Percentiles rank a stretch among this genome's conserved stretches.
These are phyloP conservation scores for Puccinellia tenuiflora DNA, from an alignment of 176 grass and related monocot species.

Conservation along the genomic window DNA sequence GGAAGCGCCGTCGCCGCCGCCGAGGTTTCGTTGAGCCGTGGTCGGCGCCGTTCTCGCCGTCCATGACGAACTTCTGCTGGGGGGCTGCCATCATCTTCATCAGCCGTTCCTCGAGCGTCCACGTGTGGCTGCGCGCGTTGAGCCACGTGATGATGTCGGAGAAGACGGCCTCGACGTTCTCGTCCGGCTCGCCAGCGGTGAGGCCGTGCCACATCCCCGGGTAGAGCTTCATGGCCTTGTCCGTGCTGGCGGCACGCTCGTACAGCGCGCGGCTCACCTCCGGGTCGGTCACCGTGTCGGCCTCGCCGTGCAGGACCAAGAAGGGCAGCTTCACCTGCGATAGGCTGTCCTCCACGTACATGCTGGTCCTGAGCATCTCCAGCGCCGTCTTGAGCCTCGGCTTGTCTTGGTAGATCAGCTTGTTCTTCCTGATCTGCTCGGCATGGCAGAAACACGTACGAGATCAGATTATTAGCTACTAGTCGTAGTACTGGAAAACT, in stretches of 20 bases:
- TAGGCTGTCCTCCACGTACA: constrained; percentile 69
- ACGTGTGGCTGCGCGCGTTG: constrained; percentile 35
- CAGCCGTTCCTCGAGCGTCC: constrained; percentile 24
- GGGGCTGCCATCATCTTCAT: constrained; percentile 15
- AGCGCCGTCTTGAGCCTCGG: constrained; percentile 78
- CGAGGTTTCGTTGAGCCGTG: not conserved
- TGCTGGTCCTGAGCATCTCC: constrained; percentile 85
- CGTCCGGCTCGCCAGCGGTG: constrained; percentile 70
- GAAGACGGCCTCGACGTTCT: constrained; percentile 63
- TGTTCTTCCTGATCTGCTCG: constrained; percentile 75
- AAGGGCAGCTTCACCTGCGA: constrained; percentile 78
- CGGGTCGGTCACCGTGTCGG: constrained; percentile 85
- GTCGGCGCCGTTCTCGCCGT: not conserved
- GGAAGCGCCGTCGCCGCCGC: not conserved
- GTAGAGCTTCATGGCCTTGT: constrained; percentile 94
- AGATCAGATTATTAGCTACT: not conserved
- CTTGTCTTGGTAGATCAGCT: constrained; percentile 89
- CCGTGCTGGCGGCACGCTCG: constrained; percentile 54
- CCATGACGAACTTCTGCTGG: not conserved
- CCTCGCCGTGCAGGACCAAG: constrained; percentile 84
- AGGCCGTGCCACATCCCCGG: constrained; percentile 91
- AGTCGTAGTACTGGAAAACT: not conserved
- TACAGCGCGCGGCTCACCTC: constrained; percentile 83
- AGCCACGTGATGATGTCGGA: constrained; percentile 77
- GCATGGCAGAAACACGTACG: not conserved